phyloP scores from a whole-genome alignment of 345 rosid species.

The Populus nigra region DNA sequence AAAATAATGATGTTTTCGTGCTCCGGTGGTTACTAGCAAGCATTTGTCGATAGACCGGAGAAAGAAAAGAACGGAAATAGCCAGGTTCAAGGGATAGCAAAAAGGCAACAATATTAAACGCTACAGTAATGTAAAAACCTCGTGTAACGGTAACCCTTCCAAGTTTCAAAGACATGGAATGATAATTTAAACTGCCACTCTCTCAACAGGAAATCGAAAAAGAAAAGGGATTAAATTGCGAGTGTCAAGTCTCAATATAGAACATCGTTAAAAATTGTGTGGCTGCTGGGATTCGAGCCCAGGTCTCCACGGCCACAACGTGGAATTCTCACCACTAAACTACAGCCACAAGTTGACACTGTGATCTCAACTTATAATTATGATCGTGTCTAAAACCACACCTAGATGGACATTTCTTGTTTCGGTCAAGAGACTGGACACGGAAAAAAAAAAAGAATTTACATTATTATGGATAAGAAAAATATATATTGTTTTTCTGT shows the following conservation, averaged over 20 bases:
- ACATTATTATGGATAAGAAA: too few relatives aligned
- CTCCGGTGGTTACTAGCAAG: too few relatives aligned
- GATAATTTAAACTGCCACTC: neutral
- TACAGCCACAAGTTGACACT: slow-evolving; percentile 40
- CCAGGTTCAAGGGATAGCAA: too few relatives aligned
- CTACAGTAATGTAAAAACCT: too few relatives aligned
- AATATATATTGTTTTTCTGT: too few relatives aligned
- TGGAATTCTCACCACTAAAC: slow-evolving; percentile 83
- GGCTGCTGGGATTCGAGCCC: slow-evolving; percentile 95
- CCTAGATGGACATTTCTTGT: too few relatives aligned
- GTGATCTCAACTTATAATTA: neutral
- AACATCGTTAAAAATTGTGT: neutral
- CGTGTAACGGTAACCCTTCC: neutral
- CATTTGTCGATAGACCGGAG: too few relatives aligned
- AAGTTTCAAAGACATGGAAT: neutral
- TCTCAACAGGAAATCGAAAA: neutral
- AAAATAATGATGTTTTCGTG: too few relatives aligned
- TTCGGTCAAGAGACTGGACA: too few relatives aligned
- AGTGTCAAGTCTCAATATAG: rapidly evolving
- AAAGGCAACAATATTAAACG: too few relatives aligned
- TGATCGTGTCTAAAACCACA: rapidly evolving
- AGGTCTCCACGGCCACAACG: slow-evolving; percentile 93
- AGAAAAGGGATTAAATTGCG: neutral
- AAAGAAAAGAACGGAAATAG: too few relatives aligned
- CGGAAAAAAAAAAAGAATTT: too few relatives aligned